Evolutionary conservation across 352 stramenopile species (phyloP), one percentile per base, ranked within the genome.

Genomic region (Pythium monospermum): DNA sequence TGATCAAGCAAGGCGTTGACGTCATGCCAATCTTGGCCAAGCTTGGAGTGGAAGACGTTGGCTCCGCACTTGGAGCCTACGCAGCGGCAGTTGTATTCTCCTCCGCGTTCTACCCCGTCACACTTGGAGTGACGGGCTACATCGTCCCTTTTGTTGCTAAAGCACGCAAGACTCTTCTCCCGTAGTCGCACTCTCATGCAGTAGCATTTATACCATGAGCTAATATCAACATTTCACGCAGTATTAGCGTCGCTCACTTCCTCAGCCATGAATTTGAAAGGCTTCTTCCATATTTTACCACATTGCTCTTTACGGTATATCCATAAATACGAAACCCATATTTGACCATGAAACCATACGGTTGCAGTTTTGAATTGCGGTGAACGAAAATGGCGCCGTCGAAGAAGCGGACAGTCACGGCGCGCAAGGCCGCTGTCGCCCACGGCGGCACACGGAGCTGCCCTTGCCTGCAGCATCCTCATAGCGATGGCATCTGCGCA

Each of bases 1-100:
- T 89, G 15, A 90, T 95, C 54, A 81, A 87, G 41, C 75, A 94
- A 32, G 85, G 85, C 30, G 71, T 95, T 15, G 85, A 95, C 53
- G 69, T 93, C 22, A 86, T 84, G 66, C 81, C 81, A 27, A 65
- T 90, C 30, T 66, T 91, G 7, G 69, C 72, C n/a, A 74, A 79
- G 37, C 48, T 91, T 33, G 81, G 80, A 23, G 64, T 91, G 31
- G 81, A 83, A 31, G 70, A 87, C 13, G 61, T 91, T 15, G 81
- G 83, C 27, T 69, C 80, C n/a, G 69, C 81, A 3, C 53, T 91
- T 12, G 79, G 83, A 11, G 76, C 70, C n/a, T 94, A 87, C 53
- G 83, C 83, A 2, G 83, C 81, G 0, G 75, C 81, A 4, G 83
- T 94, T 21, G 77, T 91, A 1, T 84, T 94, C 32, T 83, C 74